phyloP scores from a whole-genome alignment of 306 rosid species.

The Parietaria judaica region DNA sequence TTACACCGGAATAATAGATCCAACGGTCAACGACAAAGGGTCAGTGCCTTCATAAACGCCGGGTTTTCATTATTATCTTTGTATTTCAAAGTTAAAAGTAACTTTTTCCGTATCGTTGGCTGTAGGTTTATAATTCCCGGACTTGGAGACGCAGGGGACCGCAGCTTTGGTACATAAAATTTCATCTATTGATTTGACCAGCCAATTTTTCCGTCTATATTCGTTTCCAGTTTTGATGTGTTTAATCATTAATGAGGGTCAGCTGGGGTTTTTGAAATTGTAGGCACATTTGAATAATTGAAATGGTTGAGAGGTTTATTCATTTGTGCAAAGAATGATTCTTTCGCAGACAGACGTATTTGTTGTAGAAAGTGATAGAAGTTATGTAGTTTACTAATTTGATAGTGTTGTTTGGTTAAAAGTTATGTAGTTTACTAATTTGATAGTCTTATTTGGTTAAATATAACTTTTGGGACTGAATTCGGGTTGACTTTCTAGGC shows the following conservation, averaged over 20 bases:
- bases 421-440: too few relatives aligned
- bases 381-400: neutral
- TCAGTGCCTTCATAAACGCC: constrained; percentile 17
- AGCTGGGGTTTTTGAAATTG: neutral
- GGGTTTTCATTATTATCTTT: neutral
- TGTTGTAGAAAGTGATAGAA: neutral
- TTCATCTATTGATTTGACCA: neutral
- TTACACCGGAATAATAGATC: constrained; percentile 83
- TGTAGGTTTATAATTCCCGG: constrained; percentile 93
- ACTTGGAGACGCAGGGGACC: constrained; percentile 97
- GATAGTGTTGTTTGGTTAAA: too few relatives aligned
- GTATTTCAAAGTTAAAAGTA: neutral
- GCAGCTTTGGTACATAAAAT: constrained; percentile 71
- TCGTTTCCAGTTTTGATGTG: constrained; percentile 28
- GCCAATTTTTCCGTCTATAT: neutral
- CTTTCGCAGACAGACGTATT: neutral
- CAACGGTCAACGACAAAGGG: constrained; percentile 83
- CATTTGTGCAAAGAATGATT: neutral
- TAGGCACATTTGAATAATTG: too few relatives aligned
- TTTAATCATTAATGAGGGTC: constrained; percentile 1
- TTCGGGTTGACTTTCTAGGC: too few relatives aligned
- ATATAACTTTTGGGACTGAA: too few relatives aligned
- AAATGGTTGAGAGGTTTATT: neutral
- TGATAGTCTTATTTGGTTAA: too few relatives aligned
- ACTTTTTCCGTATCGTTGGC: neutral